Conservation (phyloP, 2,329 filamentous ascomycete genomes). For the Fonsecaea multimorphosa region DNA sequence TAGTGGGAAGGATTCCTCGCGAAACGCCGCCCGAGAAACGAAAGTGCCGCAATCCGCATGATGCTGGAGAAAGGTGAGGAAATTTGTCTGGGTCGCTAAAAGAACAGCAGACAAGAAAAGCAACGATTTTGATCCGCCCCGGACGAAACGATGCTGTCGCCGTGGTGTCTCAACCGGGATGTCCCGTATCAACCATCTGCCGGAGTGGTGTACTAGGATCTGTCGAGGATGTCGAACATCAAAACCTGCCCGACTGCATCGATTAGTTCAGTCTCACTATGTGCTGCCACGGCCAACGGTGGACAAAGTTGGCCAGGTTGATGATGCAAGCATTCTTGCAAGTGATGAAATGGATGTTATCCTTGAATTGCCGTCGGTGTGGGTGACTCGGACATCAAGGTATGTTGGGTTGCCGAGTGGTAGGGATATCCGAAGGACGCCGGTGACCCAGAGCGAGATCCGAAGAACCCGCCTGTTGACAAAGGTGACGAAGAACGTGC, state of each 20-base stretch:
- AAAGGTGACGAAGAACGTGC: slow-evolving; percentile 52
- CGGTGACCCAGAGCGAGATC: slow-evolving; percentile 49
- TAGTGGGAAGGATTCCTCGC: slow-evolving; percentile 17
- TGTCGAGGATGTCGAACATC: slow-evolving; percentile 15
- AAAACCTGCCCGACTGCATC: slow-evolving; percentile 4
- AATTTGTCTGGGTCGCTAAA: slow-evolving; percentile 35
- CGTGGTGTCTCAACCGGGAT: slow-evolving; percentile 13
- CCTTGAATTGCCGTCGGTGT: slow-evolving; percentile 52
- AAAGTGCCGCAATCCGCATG: slow-evolving; percentile 18
- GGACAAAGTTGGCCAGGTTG: slow-evolving; percentile 11
- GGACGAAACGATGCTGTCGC: slow-evolving; percentile 23
- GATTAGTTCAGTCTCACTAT: slow-evolving; percentile 15
- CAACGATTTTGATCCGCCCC: slow-evolving; percentile 22
- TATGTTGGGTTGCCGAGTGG: slow-evolving; percentile 48
- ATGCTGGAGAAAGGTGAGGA: slow-evolving; percentile 23
- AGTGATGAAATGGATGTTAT: slow-evolving; percentile 29
- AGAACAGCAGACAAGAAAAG: slow-evolving; percentile 37
- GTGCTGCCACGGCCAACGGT: slow-evolving; percentile 13
- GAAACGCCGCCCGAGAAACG: slow-evolving; percentile 21
- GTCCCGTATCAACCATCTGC: slow-evolving; percentile 22
- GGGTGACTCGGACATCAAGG: slow-evolving; percentile 54
- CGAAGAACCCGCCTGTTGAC: slow-evolving; percentile 48
- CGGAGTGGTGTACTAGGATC: slow-evolving; percentile 21
- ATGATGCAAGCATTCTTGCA: slow-evolving; percentile 18
- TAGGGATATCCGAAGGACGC: slow-evolving; percentile 52